Evolutionary conservation across 2,329 filamentous ascomycete species (phyloP).

Genomic region (Fusarium falciforme): DNA sequence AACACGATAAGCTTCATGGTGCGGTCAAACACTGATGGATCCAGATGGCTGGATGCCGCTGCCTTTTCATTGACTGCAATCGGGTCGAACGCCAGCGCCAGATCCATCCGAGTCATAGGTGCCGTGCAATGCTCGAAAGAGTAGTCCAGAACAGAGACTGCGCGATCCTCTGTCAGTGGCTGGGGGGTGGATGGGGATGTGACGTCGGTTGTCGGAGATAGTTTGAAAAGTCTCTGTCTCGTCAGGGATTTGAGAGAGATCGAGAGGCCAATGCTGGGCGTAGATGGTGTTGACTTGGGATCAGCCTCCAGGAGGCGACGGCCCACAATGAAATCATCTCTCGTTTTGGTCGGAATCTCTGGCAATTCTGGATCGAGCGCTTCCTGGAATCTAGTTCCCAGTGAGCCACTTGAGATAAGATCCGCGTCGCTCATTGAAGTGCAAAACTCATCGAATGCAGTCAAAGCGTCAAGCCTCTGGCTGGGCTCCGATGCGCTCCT

Average conservation of each 20-base stretch:
- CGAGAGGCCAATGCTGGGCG: conserved; percentile 43
- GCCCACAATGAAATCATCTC: conserved; percentile 64
- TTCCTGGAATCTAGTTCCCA: conserved; percentile 59
- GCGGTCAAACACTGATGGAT: conserved; percentile 82
- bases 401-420: conserved; percentile 62
- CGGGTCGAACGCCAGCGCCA: conserved; percentile 70
- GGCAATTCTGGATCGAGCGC: conserved; percentile 73
- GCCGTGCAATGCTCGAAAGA: conserved; percentile 47
- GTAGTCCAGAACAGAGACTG: conserved; percentile 52
- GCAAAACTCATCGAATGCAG: conserved; percentile 64
- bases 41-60: conserved; percentile 57
- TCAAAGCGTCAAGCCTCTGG: conserved; percentile 54
- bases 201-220: background rate
- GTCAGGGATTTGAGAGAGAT: conserved; percentile 46
- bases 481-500: conserved; percentile 17
- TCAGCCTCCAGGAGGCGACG: conserved; percentile 61
- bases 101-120: conserved; percentile 61
- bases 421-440: conserved; percentile 76
- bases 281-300: conserved; percentile 45
- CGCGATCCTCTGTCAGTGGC: conserved; percentile 49
- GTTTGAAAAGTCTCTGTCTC: conserved; percentile 37
- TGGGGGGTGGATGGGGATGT: conserved; percentile 21
- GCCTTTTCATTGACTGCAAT: conserved; percentile 65
- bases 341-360: conserved; percentile 58
- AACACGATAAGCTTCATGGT: conserved; percentile 72